Base-by-base conservation (phyloP, 2,329 filamentous ascomycete species). In the Coniochaeta sp. region DNA sequence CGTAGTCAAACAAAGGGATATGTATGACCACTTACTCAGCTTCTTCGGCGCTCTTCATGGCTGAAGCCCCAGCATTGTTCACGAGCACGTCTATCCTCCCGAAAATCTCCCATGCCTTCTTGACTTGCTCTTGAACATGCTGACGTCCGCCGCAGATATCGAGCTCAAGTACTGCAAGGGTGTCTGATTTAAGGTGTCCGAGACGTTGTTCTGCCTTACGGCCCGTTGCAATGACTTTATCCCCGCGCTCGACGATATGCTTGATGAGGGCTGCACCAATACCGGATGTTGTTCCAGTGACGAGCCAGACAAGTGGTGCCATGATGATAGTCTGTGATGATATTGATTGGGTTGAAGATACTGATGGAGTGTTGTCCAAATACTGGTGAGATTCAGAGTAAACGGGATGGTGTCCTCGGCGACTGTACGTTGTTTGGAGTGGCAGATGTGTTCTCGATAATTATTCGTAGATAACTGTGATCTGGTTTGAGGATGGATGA, bases 1-100 rank as follows among this genome's bases (percentile, higher is more conserved):
- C n/a, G n/a, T n/a, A 31, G 28, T 9, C 28, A 31, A 5, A 31
- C 6, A 40, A 7, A 26, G 17, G 6, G 55, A 24, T 24, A 14
- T 11, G n/a, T 14, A n/a, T n/a, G 40, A 66, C 69, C n/a, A n/a
- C n/a, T 47, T 63, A 74, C 72, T 65, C 62, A 11, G 70, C 67
- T 33, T 74, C 72, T 16, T 74, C 73, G 31, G 65, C 65, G 17
- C 63, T 63, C 12, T 65, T 67, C 47, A 69, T 62, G 1, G 65
- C 60, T 1, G 68, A 69, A 33, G 67, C 69, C 33, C 69, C 72
- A 9, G 72, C 73, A 52, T 74, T 73, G 62, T 74, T 74, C 22
- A 73, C 62, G 17, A 74, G 58, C 6, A 74, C 62, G 28, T 74
- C 71, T 17, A 74, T 70, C 8, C 62, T 67, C 0, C 70, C 72